A percentile compares a stretch with the other conserved stretches of the same genome.
Conservation (phyloP, 306 rosid species). For the Carpinus viminea region DNA sequence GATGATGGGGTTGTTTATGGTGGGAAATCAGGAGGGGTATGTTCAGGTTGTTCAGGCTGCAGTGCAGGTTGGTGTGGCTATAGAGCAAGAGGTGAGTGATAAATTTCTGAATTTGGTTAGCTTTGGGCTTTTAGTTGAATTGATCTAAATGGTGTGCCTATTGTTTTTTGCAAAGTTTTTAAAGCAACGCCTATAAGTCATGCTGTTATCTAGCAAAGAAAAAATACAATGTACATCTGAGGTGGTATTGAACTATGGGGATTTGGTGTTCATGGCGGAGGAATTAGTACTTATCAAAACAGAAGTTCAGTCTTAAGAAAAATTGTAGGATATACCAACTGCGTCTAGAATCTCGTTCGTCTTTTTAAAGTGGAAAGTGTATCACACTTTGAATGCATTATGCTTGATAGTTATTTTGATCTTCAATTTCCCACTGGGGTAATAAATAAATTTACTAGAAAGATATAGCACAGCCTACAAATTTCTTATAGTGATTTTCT, state of each 20-base stretch:
- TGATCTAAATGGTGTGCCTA: background rate
- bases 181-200: background rate
- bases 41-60: conserved; percentile 80
- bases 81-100: conserved; percentile 74
- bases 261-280: background rate
- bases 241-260: background rate
- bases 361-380: background rate
- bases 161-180: background rate
- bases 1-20: conserved; percentile 72
- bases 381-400: background rate
- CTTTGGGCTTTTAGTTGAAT: background rate
- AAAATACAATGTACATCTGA: background rate
- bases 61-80: conserved; percentile 72
- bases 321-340: background rate
- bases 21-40: conserved; percentile 61
- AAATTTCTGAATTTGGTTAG: background rate
- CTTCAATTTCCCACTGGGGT: background rate
- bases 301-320: background rate
- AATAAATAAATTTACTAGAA: background rate
- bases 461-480: background rate
- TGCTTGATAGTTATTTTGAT: background rate
- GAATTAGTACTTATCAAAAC: background rate
- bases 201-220: background rate
- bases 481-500: no score
- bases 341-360: background rate